Evolutionary conservation across 495 filamentous ascomycete genomes (phyloP), one percentile per base, ranked within the genome.

Genomic region (Tuber magnatum): DNA sequence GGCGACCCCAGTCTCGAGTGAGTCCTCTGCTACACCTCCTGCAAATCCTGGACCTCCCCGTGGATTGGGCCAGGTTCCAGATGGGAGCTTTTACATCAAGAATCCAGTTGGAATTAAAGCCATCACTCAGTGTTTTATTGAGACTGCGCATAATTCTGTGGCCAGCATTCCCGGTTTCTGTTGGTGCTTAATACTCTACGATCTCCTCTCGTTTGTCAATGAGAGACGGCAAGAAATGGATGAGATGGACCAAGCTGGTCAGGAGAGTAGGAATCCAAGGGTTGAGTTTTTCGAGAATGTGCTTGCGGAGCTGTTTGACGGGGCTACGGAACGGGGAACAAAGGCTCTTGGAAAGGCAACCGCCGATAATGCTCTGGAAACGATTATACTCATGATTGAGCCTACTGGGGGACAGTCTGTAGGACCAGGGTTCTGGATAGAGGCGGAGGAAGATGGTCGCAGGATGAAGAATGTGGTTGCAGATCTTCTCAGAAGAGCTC

Each of bases 401-500:
- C 77, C 80, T 56, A 73, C 80, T 2, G 77, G 72, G 20, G 74
- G 56, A n/a, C 74, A 71, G 18, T 75, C 79, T 40, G 20, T 72
- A 28, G 81, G 75, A 12, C 38, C 75, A 2, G 71, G 74, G 32
- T 82, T 82, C 72, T 74, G 74, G 74, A 76, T 83, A 18, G 69
- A 73, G 68, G 71, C 72, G 22, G 81, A 83, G 43, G 81, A 82
- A 51, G 81, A 83, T 24, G 78, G 81, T 8, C 43, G 72, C 32
- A 76, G 79, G 44, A 83, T 83, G 81, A 82, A 81, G 70, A 81
- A 80, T 44, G 81, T 83, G 24, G 72, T 83, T 69, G 81, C 81
- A 44, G 73, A 73, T 48, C 75, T 83, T 68, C 68, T 82, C 28
- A 73, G 81, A 10, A 75, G 76, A 44, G 77, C 81, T 18, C 61